Base-by-base conservation (phyloP, 2,329 filamentous ascomycete genomes). In the Cytospora piceicola region DNA sequence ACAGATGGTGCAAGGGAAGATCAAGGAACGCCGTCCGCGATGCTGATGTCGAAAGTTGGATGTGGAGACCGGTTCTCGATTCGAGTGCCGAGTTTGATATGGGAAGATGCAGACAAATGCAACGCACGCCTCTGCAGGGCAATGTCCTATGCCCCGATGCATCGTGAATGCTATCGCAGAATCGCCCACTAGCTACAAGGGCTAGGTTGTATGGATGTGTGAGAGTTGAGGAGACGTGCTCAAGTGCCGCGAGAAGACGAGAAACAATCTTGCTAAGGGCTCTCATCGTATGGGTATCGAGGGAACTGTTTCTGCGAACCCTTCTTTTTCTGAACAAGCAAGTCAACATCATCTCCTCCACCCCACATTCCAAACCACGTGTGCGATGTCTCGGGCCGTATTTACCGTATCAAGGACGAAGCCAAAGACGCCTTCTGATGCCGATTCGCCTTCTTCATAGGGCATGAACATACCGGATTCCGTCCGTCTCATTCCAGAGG, bases 381-480 rank as follows among this genome's bases (percentile, higher is more conserved):
- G 85, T 66, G 86, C 86, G 71, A 90, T 90, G 73, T 90, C 88
- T 72, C 87, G 85, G 70, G 87, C 88, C 59, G 88, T 90, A 77
- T 90, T 90, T 77, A 90, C 86, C 72, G 91, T 94, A 78, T 96
- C 91, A 75, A 94, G 88, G 58, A 96, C 88, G 72, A 89, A 88
- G 67, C 91, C 90, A 73, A 96, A 85, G 63, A 96, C 83, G 56
- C 90, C 90, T 60, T 84, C 81, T 72, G 80, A 86, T 67, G 83
- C 83, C 74, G 77, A 81, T 69, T 93, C 91, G 67, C 88, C 88
- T 71, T 93, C 90, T 71, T 93, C 91, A 71, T 89, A 90, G 9
- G 93, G 92, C 90, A 96, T 94, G 72, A 96, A 90, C 92, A 96
- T 96, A 71, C 93, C 93, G 49, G 92, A 95, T 59, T 88, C 83